Evolutionary conservation across 164 flowering plant species (phyloP), one percentile per base, ranked within the genome.

Genomic region (Stephania japonica): DNA sequence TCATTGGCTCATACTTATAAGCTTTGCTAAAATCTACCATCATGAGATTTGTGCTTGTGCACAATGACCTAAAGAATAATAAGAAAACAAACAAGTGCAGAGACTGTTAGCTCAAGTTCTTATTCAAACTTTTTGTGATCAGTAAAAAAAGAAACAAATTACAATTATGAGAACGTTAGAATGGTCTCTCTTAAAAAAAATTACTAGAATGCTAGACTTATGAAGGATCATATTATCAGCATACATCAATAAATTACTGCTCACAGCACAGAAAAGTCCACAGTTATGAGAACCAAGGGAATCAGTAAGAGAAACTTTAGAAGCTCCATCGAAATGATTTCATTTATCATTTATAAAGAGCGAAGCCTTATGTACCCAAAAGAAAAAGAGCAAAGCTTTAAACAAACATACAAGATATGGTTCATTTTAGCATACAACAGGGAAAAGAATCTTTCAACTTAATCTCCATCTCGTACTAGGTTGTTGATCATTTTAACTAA

Each of bases 401-500:
- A 50, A 73, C 19, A 41, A 49, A 73, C 18, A 72, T 69, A 68
- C 64, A 69, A n/a, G 5, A 59, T 21, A 59, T 18, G 64, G 42
- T 23, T 68, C 67, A 70, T 75, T 72, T 53, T 72, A 64, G 70
- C 69, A 70, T 32, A 38, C 59, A 68, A 42, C 25, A 69, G 70
- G 3, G 11, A 24, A 13, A 76, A 69, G 72, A 53, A 65, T 13
- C 49, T 38, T 32, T 26, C 68, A 65, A 65, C 70, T 70, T 78
- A 88, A 23, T 89, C 93, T 77, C 70, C 82, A 75, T 93, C 97
- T 74, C 80, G 73, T 74, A 90, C 42, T 69, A 93, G 85, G 80
- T 91, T 91, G 81, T 78, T 81, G 81, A 91, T 75, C 98, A 91
- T 90, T 43, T 81, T 88, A 71, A 80, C 88, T 85, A 93, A 74